Base-by-base conservation (phyloP, 1,139 yeast species). In the Citeromyces siamensis region DNA sequence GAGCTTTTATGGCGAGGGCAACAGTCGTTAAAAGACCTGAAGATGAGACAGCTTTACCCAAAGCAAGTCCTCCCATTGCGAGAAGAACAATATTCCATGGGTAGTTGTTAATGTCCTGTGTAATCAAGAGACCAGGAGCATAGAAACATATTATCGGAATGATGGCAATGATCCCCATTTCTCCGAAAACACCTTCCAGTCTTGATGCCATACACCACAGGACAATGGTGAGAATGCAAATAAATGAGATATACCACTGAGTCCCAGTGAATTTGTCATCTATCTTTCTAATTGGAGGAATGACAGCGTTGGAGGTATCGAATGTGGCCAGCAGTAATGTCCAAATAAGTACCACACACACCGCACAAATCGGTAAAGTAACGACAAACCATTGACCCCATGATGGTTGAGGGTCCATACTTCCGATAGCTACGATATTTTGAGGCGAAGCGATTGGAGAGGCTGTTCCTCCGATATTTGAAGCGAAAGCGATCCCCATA, bases 381-480 rank as follows among this genome's bases (percentile, higher is more conserved):
- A 88, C 75, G 10, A 79, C 75, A 54, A 88, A 88, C 96, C 97
- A 88, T 52, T 83, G 82, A 10, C 82, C 79, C 97, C 97, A 88
- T 12, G 94, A 83, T 3, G 96, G 95, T 44, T 69, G 76, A 4
- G 96, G 96, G 38, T 63, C 64, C 96, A 88, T 88, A 45, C 80
- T 66, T 43, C 85, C 85, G 37, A 88, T 65, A 1, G 95, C 94
- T 50, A 88, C 76, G 44, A 88, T 83, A 55, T 88, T 88, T 54
- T 88, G 97, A 3, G 97, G 97, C 6, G 95, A 83, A 1, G 96
- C 85, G 51, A 88, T 88, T 8, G 97, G 97, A 3, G 95, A 84
- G 0, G 94, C 81, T 94, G 86, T 86, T 48, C 97, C 97, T 19
- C 95, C 96, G 40, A 88, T 66, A 52, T 88, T 85, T 4, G 95